Conservation (phyloP, 192 early-diverging fungal species). For the Blastocladiella britannica region DNA sequence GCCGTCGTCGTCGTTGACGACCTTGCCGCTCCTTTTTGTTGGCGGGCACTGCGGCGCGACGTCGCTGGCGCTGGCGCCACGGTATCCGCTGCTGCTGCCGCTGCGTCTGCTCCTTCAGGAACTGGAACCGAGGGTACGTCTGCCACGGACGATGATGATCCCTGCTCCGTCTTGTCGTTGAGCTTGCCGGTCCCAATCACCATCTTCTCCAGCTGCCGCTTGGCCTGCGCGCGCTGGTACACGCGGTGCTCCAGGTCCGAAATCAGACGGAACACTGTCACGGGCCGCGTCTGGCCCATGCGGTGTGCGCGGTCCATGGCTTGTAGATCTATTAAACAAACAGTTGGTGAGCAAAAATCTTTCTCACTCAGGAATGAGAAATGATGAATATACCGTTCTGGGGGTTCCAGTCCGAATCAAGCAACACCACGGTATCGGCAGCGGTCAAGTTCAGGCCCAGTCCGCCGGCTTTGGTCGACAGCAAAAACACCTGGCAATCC, state of each 20-base stretch:
- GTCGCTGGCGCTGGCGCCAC: too few relatives aligned
- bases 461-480: conserved; percentile 48
- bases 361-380: too few relatives aligned
- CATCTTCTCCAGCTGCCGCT: conserved; percentile 3
- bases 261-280: conserved; percentile 94
- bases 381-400: too few relatives aligned
- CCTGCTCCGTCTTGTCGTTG: neutral
- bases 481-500: conserved; percentile 30
- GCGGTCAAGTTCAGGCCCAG: conserved; percentile 56
- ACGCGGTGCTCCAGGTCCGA: conserved; percentile 78
- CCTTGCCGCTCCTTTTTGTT: too few relatives aligned
- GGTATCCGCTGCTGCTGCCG: neutral
- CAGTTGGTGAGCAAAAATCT: too few relatives aligned
- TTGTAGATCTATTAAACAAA: conserved; percentile 64
- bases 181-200: conserved; percentile 6
- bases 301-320: conserved; percentile 97
- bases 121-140: neutral
- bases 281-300: conserved; percentile 94
- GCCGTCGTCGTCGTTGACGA: neutral
- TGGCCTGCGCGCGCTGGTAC: conserved; percentile 3
- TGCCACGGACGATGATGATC: neutral
- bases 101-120: neutral
- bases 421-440: conserved; percentile 62
- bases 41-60: too few relatives aligned
- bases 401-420: conserved; percentile 59